These are phyloP conservation scores for Xylaria sp. DNA, from an alignment of 2,329 filamentous ascomycete genomes.

Conservation along the genomic window DNA sequence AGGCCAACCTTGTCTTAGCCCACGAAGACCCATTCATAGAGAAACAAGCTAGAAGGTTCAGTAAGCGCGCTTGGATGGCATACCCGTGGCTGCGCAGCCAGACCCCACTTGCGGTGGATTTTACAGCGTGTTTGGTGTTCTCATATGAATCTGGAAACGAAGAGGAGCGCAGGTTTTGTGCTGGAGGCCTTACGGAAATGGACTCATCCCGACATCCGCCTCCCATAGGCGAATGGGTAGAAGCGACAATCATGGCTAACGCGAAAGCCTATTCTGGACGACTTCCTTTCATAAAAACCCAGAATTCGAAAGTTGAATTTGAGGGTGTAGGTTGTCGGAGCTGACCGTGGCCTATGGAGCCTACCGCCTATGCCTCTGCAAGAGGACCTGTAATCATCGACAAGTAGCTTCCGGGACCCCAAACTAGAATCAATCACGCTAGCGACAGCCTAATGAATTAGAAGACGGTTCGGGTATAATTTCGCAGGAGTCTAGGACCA, in stretches of 20 bases:
- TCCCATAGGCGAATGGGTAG: slow-evolving; percentile 45
- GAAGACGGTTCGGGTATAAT: slow-evolving; percentile 6
- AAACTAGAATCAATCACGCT: slow-evolving; percentile 18
- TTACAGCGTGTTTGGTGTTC: slow-evolving; percentile 43
- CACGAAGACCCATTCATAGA: slow-evolving; percentile 35
- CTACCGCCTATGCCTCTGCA: not conserved
- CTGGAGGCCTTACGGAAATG: slow-evolving; percentile 41
- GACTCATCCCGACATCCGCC: slow-evolving; percentile 45
- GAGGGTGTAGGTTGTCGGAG: slow-evolving; percentile 45
- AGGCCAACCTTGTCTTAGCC: slow-evolving; percentile 41
- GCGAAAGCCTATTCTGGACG: slow-evolving; percentile 47
- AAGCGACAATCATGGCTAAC: slow-evolving; percentile 47
- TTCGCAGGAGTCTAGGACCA: slow-evolving; percentile 5
- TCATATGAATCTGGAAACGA: slow-evolving; percentile 46
- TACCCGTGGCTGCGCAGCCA: slow-evolving; percentile 44
- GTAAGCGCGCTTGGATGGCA: slow-evolving; percentile 45
- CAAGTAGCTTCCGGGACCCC: not conserved
- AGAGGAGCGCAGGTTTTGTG: slow-evolving; percentile 42
- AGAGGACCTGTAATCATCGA: too few species aligned
- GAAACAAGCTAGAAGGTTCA: slow-evolving; percentile 41
- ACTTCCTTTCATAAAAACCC: slow-evolving; percentile 44
- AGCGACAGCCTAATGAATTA: slow-evolving; percentile 1
- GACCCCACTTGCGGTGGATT: slow-evolving; percentile 45
- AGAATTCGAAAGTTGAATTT: slow-evolving; percentile 43
- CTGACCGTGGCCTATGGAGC: slow-evolving; percentile 25